Evolutionary conservation across 2,329 filamentous ascomycete genomes (phyloP), one percentile per base, ranked within the genome.

Genomic region (Claviceps sp.): DNA sequence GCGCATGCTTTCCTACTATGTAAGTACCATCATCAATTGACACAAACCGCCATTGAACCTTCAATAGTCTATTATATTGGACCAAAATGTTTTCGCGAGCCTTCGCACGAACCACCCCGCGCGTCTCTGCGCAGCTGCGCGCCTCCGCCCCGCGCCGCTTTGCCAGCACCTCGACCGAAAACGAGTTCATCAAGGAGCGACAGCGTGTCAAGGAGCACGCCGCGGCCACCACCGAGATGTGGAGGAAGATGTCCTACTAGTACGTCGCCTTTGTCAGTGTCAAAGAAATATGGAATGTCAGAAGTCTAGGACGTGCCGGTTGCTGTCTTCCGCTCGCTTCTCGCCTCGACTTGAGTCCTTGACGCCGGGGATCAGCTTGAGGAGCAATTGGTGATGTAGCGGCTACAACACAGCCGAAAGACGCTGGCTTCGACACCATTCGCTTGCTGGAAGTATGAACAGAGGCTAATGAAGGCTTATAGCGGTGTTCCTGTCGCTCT

Each of bases 211-310:
- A 94, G 78, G 82, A 88, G 62, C 93, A 98, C 71, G 93, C 93
- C 64, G 81, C 77, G 60, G 78, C 79, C 65, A 93, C 88, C 60
- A 86, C 85, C 71, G 91, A 88, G 64, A 82, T 95, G 64, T 98
- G 93, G 93, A 83, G 81, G 72, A 97, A 94, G 79, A 84, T 97
- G 64, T 93, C 88, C 58, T 78, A 96, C 77, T 97, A 88, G 90
- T 96, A 88, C 73, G 86, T 74, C 59, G 53, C 49, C 42, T 38
- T 22, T 48, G 22, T 20, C 5, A 20, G 3, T 2, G 9, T 36
- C 17, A n/a, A 39, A 14, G 16, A 11, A 7, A 5, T 5, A 1
- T 14, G 13, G n/a, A 40, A n/a, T 29, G 3, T 2, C 5, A 17
- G 40, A 37, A 14, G 17, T 9, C 5, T 22, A 29, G 20, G 4